A percentile compares a stretch with the other conserved stretches of the same genome.
Evolutionary conservation across 2,329 filamentous ascomycete genomes (phyloP).

Genomic region (Fusarium drepaniforme): DNA sequence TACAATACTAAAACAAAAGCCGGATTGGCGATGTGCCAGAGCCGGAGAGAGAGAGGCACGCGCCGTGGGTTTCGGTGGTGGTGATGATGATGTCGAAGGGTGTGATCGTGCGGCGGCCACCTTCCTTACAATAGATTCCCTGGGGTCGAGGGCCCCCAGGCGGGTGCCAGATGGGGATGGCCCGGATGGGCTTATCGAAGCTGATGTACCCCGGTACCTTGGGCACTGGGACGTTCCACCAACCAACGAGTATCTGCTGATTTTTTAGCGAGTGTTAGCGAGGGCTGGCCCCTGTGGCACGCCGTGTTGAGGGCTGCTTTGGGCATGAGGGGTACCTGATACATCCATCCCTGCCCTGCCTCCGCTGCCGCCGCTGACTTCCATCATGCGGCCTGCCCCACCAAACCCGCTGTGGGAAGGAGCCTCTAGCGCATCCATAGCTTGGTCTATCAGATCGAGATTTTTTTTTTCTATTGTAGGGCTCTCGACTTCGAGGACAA

Average conservation of each 20-base stretch:
- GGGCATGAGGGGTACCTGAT: constrained; percentile 7
- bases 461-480: constrained; percentile 23
- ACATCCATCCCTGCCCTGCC: constrained; percentile 20
- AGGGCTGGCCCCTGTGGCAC: constrained; percentile 13
- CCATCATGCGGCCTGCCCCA: not conserved
- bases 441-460: constrained; percentile 23
- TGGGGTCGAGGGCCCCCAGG: constrained; percentile 13
- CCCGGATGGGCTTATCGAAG: constrained; percentile 2
- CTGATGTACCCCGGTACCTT: constrained; percentile 27
- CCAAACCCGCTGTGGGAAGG: constrained; percentile 14
- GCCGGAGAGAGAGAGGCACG: constrained; percentile 18
- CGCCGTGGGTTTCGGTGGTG: constrained; percentile 9
- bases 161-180: not conserved
- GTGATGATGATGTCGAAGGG: constrained; percentile 31
- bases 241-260: not conserved
- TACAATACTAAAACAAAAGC: constrained; percentile 5
- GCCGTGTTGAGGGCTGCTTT: not conserved
- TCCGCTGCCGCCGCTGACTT: not conserved
- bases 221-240: constrained; percentile 9
- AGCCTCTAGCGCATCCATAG: constrained; percentile 15
- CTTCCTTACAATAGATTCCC: constrained; percentile 19
- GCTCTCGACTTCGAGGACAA: constrained; percentile 10
- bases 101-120: constrained; percentile 29
- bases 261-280: not conserved
- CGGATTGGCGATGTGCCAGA: constrained; percentile 28